Conservation (phyloP, 2,329 filamentous ascomycete genomes). For the Epicoccum nigrum region DNA sequence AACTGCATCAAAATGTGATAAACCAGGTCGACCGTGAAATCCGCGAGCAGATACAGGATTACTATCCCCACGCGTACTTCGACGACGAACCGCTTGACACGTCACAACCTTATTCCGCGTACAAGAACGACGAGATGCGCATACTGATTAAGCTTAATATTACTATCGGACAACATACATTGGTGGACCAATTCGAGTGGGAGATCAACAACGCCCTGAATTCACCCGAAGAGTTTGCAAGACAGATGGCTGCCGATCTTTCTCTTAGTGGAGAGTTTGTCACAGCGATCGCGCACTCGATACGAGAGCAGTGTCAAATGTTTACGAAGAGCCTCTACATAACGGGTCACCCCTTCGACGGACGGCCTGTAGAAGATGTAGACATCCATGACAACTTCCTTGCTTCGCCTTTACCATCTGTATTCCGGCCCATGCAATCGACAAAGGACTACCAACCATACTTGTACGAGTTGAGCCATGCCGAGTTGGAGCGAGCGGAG, state of each 20-base stretch:
- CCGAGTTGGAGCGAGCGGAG: slow-evolving; percentile 87
- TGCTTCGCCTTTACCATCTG: slow-evolving; percentile 77
- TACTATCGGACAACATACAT: slow-evolving; percentile 90
- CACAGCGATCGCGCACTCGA: slow-evolving; percentile 96
- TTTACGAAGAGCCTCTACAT: slow-evolving; percentile 94
- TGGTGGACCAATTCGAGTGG: slow-evolving; percentile 99
- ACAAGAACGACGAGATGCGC: slow-evolving; percentile 99
- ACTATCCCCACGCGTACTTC: slow-evolving; percentile 88
- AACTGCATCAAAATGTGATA: slow-evolving; percentile 61
- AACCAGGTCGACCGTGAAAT: slow-evolving; percentile 77
- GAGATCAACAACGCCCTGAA: slow-evolving; percentile 96
- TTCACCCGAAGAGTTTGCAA: slow-evolving; percentile 91
- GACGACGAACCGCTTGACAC: slow-evolving; percentile 91
- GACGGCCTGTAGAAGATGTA: slow-evolving; percentile 87
- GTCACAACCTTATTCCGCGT: slow-evolving; percentile 86
- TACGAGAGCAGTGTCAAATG: slow-evolving; percentile 92
- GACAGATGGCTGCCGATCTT: slow-evolving; percentile 85
- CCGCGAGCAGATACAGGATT: slow-evolving; percentile 88
- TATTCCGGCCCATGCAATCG: slow-evolving; percentile 89
- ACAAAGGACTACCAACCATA: slow-evolving; percentile 95
- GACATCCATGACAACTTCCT: slow-evolving; percentile 87
- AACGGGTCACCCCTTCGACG: slow-evolving; percentile 92
- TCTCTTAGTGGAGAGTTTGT: slow-evolving; percentile 94
- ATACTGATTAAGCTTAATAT: slow-evolving; percentile 96
- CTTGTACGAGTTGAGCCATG: slow-evolving; percentile 90